phyloP scores from a whole-genome alignment of 805 yeast species.

The Candida methanosorbosa region DNA sequence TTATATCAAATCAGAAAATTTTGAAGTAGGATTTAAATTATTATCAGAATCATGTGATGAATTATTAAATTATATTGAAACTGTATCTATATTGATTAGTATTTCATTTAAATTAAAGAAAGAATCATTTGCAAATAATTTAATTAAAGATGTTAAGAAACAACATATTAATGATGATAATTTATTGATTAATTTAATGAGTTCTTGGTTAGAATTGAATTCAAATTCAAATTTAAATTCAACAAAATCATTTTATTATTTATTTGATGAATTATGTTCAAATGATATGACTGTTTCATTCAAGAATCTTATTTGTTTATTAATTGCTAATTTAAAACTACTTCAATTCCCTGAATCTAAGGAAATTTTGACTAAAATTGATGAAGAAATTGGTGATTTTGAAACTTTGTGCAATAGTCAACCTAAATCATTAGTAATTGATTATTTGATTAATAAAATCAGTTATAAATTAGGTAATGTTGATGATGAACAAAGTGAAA shows the following conservation, averaged over 20 bases:
- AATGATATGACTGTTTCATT: conserved; percentile 33
- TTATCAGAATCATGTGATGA: conserved; percentile 11
- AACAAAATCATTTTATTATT: conserved; percentile 41
- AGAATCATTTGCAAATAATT: conserved; percentile 31
- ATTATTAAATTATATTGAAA: conserved; percentile 30
- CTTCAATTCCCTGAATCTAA: conserved; percentile 77
- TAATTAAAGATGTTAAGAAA: conserved; percentile 32
- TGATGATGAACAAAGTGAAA: conserved; percentile 4
- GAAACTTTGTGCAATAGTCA: conserved; percentile 3
- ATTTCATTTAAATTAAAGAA: conserved; percentile 31
- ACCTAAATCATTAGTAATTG: conserved; percentile 23
- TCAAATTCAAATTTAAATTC: conserved; percentile 25
- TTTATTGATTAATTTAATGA: conserved; percentile 68
- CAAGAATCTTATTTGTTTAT: conserved; percentile 50
- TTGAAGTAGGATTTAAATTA: conserved; percentile 33
- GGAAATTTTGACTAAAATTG: conserved; percentile 43
- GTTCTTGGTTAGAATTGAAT: conserved; percentile 48
- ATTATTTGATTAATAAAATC: conserved; percentile 57
- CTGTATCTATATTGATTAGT: conserved; percentile 28
- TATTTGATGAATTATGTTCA: conserved; percentile 75
- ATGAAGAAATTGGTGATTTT: conserved; percentile 9
- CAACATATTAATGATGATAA: conserved; percentile 73
- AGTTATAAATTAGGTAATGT: conserved; percentile 39
- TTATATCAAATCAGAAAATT: conserved; percentile 25
- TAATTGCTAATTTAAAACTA: conserved; percentile 71